These are phyloP conservation scores for Corylus americana DNA, from an alignment of 306 rosid genomes.

Conservation along the genomic window DNA sequence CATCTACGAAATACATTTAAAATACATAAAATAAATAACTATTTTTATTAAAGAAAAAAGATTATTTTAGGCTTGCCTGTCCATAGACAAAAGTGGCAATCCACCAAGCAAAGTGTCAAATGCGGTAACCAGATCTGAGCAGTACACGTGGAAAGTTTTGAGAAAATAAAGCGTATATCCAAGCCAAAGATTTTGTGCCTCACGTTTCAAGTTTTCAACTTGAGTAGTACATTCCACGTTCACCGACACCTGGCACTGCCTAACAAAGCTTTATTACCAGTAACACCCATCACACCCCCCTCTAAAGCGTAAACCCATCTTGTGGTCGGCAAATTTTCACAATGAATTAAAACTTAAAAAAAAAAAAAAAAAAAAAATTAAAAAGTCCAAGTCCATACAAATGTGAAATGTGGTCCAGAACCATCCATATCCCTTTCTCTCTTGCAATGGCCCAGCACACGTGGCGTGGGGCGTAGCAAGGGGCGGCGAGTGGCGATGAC, in stretches of 20 bases:
- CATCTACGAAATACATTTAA: background rate
- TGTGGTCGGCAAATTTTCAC: conserved; percentile 19
- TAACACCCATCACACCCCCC: too few species aligned
- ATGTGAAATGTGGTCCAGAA: conserved; percentile 28
- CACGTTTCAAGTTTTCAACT: background rate
- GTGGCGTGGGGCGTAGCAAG: conserved; percentile 10
- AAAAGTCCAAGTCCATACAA: background rate
- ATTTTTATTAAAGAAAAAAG: too few species aligned
- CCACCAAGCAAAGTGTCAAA: too few species aligned
- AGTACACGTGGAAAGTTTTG: background rate
- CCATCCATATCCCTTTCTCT: conserved; percentile 10
- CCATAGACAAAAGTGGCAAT: too few species aligned
- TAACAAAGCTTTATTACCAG: background rate
- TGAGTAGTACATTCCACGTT: conserved; percentile 29
- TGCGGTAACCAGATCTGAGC: background rate
- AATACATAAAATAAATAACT: too few species aligned
- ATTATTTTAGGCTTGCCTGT: too few species aligned
- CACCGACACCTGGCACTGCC: conserved; percentile 24
- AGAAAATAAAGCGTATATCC: background rate
- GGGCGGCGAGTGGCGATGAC: conserved; percentile 51
- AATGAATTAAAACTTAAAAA: background rate
- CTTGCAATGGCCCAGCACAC: conserved; percentile 2
- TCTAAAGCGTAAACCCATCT: background rate
- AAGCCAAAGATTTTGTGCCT: conserved; percentile 21
- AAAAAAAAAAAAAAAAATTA: background rate